Conservation (phyloP, 805 yeast genomes). For the Scheffersomyces stipitis region DNA sequence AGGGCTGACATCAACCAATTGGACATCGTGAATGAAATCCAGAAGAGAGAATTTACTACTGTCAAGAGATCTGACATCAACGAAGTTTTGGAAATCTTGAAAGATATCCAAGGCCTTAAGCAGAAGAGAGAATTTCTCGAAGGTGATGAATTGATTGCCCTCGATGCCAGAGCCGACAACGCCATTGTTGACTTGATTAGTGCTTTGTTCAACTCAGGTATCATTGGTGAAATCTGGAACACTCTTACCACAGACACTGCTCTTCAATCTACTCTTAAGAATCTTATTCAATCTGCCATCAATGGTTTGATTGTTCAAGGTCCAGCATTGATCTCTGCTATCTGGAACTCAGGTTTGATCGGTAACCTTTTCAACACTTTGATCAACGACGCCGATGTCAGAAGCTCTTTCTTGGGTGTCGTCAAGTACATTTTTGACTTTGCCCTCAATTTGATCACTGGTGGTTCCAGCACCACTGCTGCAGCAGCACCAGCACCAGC, state of each 20-base stretch:
- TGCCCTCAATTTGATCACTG: slow-evolving; percentile 28
- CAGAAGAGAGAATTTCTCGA: slow-evolving; percentile 35
- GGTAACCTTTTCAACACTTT: slow-evolving; percentile 30
- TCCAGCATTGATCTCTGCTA: slow-evolving; percentile 39
- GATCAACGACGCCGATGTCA: slow-evolving; percentile 33
- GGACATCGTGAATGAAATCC: slow-evolving; percentile 31
- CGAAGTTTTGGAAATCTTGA: slow-evolving; percentile 32
- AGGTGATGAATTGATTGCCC: slow-evolving; percentile 26
- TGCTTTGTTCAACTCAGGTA: slow-evolving; percentile 39
- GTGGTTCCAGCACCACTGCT: slow-evolving; percentile 6
- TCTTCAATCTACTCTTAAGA: slow-evolving; percentile 23
- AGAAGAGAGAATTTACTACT: slow-evolving; percentile 25
- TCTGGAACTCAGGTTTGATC: slow-evolving; percentile 42
- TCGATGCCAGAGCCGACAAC: slow-evolving; percentile 35
- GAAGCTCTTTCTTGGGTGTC: slow-evolving; percentile 30
- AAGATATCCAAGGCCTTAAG: slow-evolving; percentile 32
- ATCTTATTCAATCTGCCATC: slow-evolving; percentile 31
- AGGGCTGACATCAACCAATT: slow-evolving; percentile 25
- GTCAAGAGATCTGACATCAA: slow-evolving; percentile 36
- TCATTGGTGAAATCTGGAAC: slow-evolving; percentile 34
- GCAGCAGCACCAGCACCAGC: slow-evolving; percentile 14
- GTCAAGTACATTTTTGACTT: slow-evolving; percentile 34
- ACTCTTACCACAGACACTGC: slow-evolving; percentile 32
- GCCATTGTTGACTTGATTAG: slow-evolving; percentile 35
- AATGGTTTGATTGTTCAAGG: slow-evolving; percentile 37